Evolutionary conservation across 2,329 filamentous ascomycete genomes (phyloP), one percentile per base, ranked within the genome.

Genomic region (Penicillium decumbens): DNA sequence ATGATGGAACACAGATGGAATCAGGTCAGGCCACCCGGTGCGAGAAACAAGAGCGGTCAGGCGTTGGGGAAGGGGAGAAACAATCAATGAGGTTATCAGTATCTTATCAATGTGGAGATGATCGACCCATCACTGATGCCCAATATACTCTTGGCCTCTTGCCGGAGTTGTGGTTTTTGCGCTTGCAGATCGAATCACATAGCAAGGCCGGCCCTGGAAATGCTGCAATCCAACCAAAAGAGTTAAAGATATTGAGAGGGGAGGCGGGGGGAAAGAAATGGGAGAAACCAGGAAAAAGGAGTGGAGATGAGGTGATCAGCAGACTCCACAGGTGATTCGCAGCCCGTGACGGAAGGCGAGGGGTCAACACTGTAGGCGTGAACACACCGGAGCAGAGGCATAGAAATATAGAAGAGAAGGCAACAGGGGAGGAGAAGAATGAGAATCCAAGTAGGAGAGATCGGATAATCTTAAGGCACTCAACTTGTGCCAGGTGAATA

Each of bases 81-180:
- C 35, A 45, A 43, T 44, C 43, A 48, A 53, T 43, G 50, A 54
- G 48, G 48, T 47, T 53, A 59, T 23, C 20, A 23, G 20, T 23
- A 23, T 62, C 59, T 62, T 62, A 62, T 60, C 58, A 57, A 40
- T 50, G 55, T 58, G 55, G 59, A 55, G 57, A 53, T 38, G 50
- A 55, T 54, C 54, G 40, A 44, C 54, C 42, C 47, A 53, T 52
- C 48, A 42, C 47, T 55, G 55, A 48, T 59, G 58, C 58, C 57
- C 58, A 58, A 60, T 20, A 60, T 20, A 40, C 29, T 20, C 29
- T 51, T 12, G 3, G 28, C 5, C 33, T 41, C 3, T 33, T 8
- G 41, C 30, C 13, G n/a, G 28, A 33, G 30, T 6, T 4, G 18
- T 20, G 3, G 3, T 25, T 6, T 25, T 27, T 27, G 38, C n/a